Percentiles rank a stretch among this genome's conserved stretches.
phyloP scores from a whole-genome alignment of 1,284 basidiomycete species.

The Rhodotorula sp. region DNA sequence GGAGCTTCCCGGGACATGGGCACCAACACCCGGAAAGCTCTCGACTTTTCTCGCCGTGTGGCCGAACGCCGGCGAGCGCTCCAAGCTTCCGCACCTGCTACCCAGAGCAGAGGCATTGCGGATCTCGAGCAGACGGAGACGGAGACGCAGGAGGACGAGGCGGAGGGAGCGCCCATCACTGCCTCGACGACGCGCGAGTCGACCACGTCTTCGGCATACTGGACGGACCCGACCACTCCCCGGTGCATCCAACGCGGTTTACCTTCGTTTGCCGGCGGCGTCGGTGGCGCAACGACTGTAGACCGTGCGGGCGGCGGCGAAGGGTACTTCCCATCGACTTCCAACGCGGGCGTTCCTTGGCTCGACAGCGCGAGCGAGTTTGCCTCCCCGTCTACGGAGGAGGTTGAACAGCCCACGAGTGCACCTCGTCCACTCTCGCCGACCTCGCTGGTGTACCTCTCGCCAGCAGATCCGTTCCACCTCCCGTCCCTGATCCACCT shows the following conservation, averaged over 20 bases:
- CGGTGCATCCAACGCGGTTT: not conserved
- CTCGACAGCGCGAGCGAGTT: not conserved
- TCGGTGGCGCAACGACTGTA: too few species aligned
- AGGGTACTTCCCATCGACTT: constrained; percentile 16
- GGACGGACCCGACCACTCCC: constrained; percentile 25
- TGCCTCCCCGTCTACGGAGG: not conserved
- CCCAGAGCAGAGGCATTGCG: too few species aligned
- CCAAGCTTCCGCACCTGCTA: too few species aligned
- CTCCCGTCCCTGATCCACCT: constrained; percentile 35
- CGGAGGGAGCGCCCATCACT: not conserved
- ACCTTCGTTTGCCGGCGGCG: not conserved
- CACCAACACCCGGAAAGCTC: too few species aligned
- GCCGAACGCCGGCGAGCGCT: not conserved
- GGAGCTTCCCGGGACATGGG: too few species aligned
- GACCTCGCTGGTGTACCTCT: constrained; percentile 6
- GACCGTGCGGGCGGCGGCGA: not conserved
- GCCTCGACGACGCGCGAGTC: not conserved
- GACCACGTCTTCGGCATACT: not conserved
- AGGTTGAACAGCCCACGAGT: not conserved
- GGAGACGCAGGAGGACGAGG: not conserved
- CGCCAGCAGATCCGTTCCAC: constrained; percentile 29
- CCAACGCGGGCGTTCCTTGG: not conserved
- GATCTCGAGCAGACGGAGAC: too few species aligned
- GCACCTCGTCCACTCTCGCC: not conserved
- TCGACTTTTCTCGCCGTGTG: too few species aligned